phyloP scores from a whole-genome alignment of 768 basidiomycete genomes.

The Tephrocybe sp. region DNA sequence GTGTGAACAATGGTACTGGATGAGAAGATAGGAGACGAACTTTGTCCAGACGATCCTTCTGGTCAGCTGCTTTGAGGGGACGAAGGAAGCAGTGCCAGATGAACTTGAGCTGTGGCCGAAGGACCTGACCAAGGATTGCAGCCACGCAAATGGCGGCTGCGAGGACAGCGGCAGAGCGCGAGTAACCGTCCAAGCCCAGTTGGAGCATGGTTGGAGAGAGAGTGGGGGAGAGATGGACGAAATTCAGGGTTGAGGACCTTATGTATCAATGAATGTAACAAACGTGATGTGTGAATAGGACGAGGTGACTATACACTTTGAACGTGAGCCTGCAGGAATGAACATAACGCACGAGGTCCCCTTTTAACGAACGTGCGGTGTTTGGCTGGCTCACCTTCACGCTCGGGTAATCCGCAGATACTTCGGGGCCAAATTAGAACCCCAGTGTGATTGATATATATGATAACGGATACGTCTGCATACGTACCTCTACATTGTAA shows the following conservation, averaged over 20 bases:
- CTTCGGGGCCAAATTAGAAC: not conserved
- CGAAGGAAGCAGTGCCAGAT: constrained; percentile 50
- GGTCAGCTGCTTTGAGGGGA: constrained; percentile 37
- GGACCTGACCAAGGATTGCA: constrained; percentile 15
- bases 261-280: constrained; percentile 11
- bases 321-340: no score
- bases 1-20: not conserved
- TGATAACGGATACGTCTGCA: no score
- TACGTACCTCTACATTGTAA: no score
- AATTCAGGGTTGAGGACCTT: constrained; percentile 1
- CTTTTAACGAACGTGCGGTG: constrained; percentile 15
- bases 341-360: constrained; percentile 11
- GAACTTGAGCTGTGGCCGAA: constrained; percentile 43
- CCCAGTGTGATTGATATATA: not conserved
- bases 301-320: no score
- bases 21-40: constrained; percentile 18
- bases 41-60: constrained; percentile 44
- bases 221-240: not conserved
- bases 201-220: constrained; percentile 1
- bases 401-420: constrained; percentile 1
- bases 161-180: constrained; percentile 8
- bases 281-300: constrained; percentile 13
- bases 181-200: constrained; percentile 3
- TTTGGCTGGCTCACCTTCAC: not conserved
- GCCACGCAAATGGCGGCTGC: constrained; percentile 6